Conservation (phyloP, 2,329 filamentous ascomycete species). For the Arthroderma sp. region DNA sequence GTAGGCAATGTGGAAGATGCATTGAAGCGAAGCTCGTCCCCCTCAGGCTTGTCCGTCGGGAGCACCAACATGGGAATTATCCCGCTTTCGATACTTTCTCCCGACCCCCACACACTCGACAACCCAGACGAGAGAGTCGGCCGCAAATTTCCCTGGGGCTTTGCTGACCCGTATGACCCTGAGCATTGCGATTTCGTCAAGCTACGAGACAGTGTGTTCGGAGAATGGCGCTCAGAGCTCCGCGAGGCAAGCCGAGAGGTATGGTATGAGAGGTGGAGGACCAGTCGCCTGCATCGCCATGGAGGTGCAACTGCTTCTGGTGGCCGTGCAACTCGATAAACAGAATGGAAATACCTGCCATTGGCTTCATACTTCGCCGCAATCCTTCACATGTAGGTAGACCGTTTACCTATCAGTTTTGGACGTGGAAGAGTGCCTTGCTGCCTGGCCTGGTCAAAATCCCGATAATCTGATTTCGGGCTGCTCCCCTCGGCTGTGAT, state of each 20-base stretch:
- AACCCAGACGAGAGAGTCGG: constrained; percentile 45
- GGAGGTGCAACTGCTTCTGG: neutral
- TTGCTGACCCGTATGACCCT: constrained; percentile 82
- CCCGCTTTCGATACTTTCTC: constrained; percentile 85
- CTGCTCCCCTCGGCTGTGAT: too few species aligned
- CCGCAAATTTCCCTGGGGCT: constrained; percentile 89
- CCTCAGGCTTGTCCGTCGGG: constrained; percentile 18
- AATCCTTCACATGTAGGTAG: too few species aligned
- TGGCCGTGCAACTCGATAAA: neutral
- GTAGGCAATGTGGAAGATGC: neutral
- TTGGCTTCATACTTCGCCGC: too few species aligned
- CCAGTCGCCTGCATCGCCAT: constrained; percentile 28
- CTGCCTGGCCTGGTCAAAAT: too few species aligned
- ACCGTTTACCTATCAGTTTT: too few species aligned
- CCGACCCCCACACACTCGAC: constrained; percentile 65
- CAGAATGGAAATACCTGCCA: neutral
- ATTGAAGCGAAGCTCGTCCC: neutral
- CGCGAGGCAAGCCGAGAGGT: constrained; percentile 80
- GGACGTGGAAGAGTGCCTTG: too few species aligned
- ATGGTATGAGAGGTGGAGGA: constrained; percentile 96
- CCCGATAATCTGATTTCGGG: too few species aligned
- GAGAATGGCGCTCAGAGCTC: constrained; percentile 82
- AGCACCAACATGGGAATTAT: constrained; percentile 39
- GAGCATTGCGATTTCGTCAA: constrained; percentile 88
- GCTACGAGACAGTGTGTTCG: constrained; percentile 83